Conservation (phyloP, 169 alveolate species). For the Cryptosporidium felis region DNA sequence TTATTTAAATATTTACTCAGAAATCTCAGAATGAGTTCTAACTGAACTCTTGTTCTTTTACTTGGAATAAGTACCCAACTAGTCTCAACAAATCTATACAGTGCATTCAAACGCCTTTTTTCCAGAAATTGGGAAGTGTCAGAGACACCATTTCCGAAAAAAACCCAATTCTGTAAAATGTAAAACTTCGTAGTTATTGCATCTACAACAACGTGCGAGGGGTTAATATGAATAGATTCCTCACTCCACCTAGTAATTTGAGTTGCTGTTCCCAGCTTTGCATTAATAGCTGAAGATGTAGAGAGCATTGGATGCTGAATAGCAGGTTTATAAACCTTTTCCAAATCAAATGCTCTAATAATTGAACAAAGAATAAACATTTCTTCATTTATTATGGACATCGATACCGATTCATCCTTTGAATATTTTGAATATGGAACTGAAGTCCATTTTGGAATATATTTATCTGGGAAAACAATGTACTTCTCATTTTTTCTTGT, state of each 20-base stretch:
- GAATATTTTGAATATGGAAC: slow-evolving; percentile 11
- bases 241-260: slow-evolving; percentile 56
- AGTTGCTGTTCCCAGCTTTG: not conserved
- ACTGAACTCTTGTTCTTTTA: slow-evolving; percentile 11
- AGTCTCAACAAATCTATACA: slow-evolving; percentile 62
- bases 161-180: slow-evolving; percentile 55
- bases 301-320: not conserved
- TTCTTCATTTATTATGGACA: slow-evolving; percentile 42
- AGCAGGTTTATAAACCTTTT: slow-evolving; percentile 20
- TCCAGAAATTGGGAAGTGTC: slow-evolving; percentile 6
- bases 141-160: slow-evolving; percentile 16
- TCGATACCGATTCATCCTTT: not conserved
- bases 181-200: slow-evolving; percentile 33
- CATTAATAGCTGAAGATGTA: not conserved
- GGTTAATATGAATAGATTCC: slow-evolving; percentile 15
- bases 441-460: not conserved
- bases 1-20: slow-evolving; percentile 4
- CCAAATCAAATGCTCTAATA: slow-evolving; percentile 45
- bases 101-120: slow-evolving; percentile 21
- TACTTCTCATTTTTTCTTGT: slow-evolving; percentile 28
- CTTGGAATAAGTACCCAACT: slow-evolving; percentile 63
- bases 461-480: slow-evolving; percentile 44
- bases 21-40: slow-evolving; percentile 6
- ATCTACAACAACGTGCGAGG: slow-evolving; percentile 45
- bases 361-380: slow-evolving; percentile 32